A percentile compares a stretch with the other conserved stretches of the same genome.
phyloP scores from a whole-genome alignment of 2,329 filamentous ascomycete species.

The Claviceps maximensis region DNA sequence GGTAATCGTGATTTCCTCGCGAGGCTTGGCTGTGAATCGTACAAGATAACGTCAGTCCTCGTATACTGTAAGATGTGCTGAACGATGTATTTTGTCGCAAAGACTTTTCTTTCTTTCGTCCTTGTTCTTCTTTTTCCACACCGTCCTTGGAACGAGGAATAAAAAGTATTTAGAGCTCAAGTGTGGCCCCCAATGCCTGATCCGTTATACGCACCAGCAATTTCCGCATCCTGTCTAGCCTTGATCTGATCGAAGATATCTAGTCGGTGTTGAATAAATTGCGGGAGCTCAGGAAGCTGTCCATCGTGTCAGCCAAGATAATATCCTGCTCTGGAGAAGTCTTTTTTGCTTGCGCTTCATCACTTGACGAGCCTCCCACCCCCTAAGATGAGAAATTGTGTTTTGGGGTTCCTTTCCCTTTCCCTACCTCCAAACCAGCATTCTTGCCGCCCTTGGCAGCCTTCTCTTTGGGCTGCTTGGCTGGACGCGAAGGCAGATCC shows the following conservation, averaged over 20 bases:
- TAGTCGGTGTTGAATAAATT: constrained; percentile 73
- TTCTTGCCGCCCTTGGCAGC: constrained; percentile 41
- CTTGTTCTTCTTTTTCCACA: not conserved
- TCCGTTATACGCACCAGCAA: constrained; percentile 28
- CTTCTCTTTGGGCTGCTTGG: constrained; percentile 25
- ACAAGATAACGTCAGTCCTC: not conserved
- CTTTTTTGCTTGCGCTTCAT: not conserved
- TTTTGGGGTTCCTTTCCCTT: not conserved
- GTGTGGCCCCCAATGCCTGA: not conserved
- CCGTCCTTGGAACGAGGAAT: not conserved
- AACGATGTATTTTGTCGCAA: too few relatives aligned
- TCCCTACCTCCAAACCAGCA: constrained; percentile 35
- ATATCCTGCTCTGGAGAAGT: constrained; percentile 5
- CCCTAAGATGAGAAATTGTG: not conserved
- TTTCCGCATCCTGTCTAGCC: constrained; percentile 66
- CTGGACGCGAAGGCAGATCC: constrained; percentile 21
- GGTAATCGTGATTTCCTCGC: constrained; percentile 60
- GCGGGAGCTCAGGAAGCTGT: constrained; percentile 40
- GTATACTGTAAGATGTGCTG: not conserved
- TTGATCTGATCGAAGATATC: constrained; percentile 82
- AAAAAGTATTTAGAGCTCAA: not conserved
- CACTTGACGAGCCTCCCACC: not conserved
- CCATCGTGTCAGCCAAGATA: constrained; percentile 10
- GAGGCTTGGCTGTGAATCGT: constrained; percentile 44
- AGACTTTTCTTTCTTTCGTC: not conserved